Evolutionary conservation across 106 monocot genomes (phyloP).

Genomic region (Hemerocallis citrina): DNA sequence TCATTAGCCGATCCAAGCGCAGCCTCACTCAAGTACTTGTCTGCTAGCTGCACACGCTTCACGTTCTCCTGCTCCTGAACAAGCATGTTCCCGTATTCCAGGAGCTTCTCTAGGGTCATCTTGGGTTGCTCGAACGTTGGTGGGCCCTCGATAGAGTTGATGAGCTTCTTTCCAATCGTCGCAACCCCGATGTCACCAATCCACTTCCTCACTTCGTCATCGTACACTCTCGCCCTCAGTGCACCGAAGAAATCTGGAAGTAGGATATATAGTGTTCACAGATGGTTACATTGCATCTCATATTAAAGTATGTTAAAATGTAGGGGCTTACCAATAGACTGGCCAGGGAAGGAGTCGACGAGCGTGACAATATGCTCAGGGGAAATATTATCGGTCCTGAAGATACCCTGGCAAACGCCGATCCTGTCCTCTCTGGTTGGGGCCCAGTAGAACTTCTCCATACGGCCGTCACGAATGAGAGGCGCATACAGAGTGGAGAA

Average conservation of each 20-base stretch:
- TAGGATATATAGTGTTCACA: neutral
- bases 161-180: conserved; percentile 56
- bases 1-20: conserved; percentile 83
- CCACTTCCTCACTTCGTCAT: conserved; percentile 90
- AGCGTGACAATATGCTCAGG: conserved; percentile 51
- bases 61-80: conserved; percentile 95
- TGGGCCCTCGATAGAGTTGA: conserved; percentile 76
- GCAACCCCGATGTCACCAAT: conserved; percentile 43
- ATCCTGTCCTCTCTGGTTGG: conserved; percentile 79
- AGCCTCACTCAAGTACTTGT: conserved; percentile 78
- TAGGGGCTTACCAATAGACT: conserved; percentile 71
- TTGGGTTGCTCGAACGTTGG: conserved; percentile 70
- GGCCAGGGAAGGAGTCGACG: conserved; percentile 82
- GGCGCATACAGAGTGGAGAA: conserved; percentile 95
- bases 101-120: conserved; percentile 80
- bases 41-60: conserved; percentile 91
- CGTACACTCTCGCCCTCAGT: conserved; percentile 79
- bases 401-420: conserved; percentile 76
- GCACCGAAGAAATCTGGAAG: conserved; percentile 83
- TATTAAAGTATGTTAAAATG: too few relatives aligned
- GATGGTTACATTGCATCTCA: too few relatives aligned
- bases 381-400: conserved; percentile 63
- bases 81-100: conserved; percentile 85
- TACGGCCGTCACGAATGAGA: conserved; percentile 87
- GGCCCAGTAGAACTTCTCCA: conserved; percentile 99